These are phyloP conservation scores for Styphnolobium japonicum DNA, from an alignment of 306 rosid species.

Conservation along the genomic window DNA sequence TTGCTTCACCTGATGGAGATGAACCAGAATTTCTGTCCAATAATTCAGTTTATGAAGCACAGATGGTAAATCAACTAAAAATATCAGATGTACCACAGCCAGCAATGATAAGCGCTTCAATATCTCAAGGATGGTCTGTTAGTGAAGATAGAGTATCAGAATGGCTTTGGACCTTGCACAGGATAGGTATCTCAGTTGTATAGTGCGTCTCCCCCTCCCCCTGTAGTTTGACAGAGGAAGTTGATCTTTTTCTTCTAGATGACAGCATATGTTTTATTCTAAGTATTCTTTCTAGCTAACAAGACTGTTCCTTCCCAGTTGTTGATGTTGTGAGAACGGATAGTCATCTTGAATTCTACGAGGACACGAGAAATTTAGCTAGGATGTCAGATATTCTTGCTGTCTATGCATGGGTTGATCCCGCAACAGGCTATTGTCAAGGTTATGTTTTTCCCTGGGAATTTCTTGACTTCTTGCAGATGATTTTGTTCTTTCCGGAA, in stretches of 20 bases:
- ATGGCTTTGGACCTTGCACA: slow-evolving; percentile 98
- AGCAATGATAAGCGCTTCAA: slow-evolving; percentile 38
- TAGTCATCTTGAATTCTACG: slow-evolving; percentile 88
- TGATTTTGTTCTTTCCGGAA: background rate
- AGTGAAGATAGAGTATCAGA: slow-evolving; percentile 73
- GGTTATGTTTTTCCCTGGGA: slow-evolving; percentile 50
- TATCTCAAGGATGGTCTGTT: slow-evolving; percentile 41
- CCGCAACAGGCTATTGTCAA: slow-evolving; percentile 96
- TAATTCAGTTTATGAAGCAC: slow-evolving; percentile 38
- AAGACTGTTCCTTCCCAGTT: slow-evolving; percentile 46
- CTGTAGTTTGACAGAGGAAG: slow-evolving; percentile 5
- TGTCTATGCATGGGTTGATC: slow-evolving; percentile 98
- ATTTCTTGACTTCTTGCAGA: background rate
- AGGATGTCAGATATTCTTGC: slow-evolving; percentile 99
- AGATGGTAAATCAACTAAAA: slow-evolving; percentile 52
- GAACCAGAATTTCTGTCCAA: slow-evolving; percentile 37
- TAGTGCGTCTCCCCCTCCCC: background rate
- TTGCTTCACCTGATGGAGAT: slow-evolving; percentile 45
- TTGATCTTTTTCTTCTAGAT: slow-evolving; percentile 2
- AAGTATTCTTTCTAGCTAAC: slow-evolving; percentile 28
- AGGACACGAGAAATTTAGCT: slow-evolving; percentile 80
- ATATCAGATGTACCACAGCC: slow-evolving; percentile 71
- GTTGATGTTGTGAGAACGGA: slow-evolving; percentile 98
- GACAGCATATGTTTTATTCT: background rate
- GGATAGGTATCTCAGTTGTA: slow-evolving; percentile 57